Evolutionary conservation across 306 rosid genomes (phyloP).

Genomic region (Quercus wislizeni): DNA sequence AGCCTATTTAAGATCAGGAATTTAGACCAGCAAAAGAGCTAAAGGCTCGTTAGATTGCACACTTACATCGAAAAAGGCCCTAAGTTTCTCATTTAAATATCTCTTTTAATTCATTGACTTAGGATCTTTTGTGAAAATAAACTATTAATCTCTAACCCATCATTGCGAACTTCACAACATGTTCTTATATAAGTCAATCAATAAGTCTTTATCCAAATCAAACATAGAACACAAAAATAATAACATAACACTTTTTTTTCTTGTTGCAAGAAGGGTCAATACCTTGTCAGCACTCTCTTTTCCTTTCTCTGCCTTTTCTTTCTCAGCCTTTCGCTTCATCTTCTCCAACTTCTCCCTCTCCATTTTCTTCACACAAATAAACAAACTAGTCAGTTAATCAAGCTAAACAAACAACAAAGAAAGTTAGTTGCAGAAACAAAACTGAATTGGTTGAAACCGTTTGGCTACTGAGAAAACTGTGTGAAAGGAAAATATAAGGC

Average conservation of each 20-base stretch:
- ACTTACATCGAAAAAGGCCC: background rate
- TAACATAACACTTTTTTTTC: too few species aligned
- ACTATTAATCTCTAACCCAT: background rate
- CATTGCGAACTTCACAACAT: background rate
- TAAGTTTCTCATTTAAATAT: background rate
- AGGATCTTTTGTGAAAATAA: background rate
- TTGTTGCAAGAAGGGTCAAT: background rate
- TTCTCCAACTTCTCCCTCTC: slow-evolving; percentile 57
- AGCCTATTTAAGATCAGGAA: background rate
- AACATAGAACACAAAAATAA: too few species aligned
- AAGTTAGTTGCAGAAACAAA: background rate
- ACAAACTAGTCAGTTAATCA: background rate
- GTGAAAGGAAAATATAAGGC: background rate
- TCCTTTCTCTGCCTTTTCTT: slow-evolving; percentile 50
- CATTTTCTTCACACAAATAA: slow-evolving; percentile 57
- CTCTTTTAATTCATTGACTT: background rate
- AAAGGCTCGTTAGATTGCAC: background rate
- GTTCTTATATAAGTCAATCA: background rate
- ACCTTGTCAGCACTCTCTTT: slow-evolving; percentile 61
- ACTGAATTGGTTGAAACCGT: background rate
- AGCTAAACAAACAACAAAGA: background rate
- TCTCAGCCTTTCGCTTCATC: slow-evolving; percentile 32
- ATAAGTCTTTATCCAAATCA: too few species aligned
- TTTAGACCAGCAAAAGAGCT: background rate
- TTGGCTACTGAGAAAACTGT: background rate